Base-by-base conservation (phyloP, 2,329 filamentous ascomycete species). In the Fusarium haematococcum region DNA sequence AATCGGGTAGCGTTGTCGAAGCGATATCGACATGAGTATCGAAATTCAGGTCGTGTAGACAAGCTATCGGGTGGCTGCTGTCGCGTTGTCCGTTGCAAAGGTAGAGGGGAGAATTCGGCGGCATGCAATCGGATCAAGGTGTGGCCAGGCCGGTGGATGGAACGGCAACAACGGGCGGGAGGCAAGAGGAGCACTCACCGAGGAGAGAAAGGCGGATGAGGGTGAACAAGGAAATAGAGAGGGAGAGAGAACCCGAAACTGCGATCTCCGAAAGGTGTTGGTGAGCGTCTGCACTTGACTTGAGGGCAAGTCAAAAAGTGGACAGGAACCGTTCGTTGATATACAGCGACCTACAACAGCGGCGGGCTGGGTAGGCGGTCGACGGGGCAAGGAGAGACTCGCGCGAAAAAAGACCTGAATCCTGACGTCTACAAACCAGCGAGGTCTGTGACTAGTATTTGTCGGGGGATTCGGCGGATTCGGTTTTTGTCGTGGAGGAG, bases 391-490 rank as follows among this genome's bases (percentile, higher is more conserved):
- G 58, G 66, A 75, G 52, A 62, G 67, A 71, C 79, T 82, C 79
- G 79, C 79, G 79, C 78, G 78, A 81, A 71, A 77, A 77, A 77
- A 73, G 70, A 78, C 79, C 79, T 67, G 78, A 80, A 80, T 77
- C 77, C 80, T 69, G 67, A 71, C 56, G 76, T 80, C 79, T 70
- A 80, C 78, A 79, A 79, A 80, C 73, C 62, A 70, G 71, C 71
- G 71, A 74, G 76, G 78, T 78, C 79, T 80, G 80, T 77, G 81
- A 83, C 79, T 78, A 63, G 58, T 64, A 60, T 48, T 82, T 83
- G 80, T 82, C 80, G 76, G 74, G 69, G 72, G 71, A 72, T 60
- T 83, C 71, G 81, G 79, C 77, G 81, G 82, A 82, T 83, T 84
- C 82, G 80, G 80, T 72, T 75, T 77, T 75, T 76, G 70, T 80